Evolutionary conservation across 129 eudicot genomes (phyloP), one percentile per base, ranked within the genome.

Genomic region (Flaveria bidentis): DNA sequence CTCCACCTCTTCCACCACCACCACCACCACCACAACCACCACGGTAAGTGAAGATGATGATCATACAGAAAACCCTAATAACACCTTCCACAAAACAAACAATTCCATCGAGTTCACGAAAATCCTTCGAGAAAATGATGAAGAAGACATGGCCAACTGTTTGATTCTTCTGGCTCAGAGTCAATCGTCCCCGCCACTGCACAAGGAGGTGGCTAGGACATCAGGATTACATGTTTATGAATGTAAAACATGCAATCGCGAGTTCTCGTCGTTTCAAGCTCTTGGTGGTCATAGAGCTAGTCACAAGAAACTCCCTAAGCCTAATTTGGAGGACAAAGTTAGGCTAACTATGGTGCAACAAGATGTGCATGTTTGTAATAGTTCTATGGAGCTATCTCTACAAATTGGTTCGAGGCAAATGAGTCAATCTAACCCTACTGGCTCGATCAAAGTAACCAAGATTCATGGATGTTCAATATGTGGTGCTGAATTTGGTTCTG

Each of bases 221-320:
- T 52, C 83, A 9, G 76, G 55, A 33, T 47, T 57, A 30, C 75
- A 80, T 41, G 76, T 67, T 14, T 92, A 92, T 20, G 85, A 88
- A 74, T 92, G 98, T 85, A 92, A 92, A 61, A 92, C 98, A 13
- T 92, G 98, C 70, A 81, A 80, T 68, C 81, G 88, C 1, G 66
- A 83, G 67, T 92, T 92, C 79, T 76, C 87, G 23, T 92, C 98
- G 2, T 92, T 92, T 64, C 98, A 92, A 83, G 98, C 98, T 0
- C 89, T 92, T 13, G 98, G 98, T 9, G 98, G 98, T 33, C 98
- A 92, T 75, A 73, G 98, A 67, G 98, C 98, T 0, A 90, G 98
- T 74, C 98, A 92, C 73, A 92, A 86, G 87, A 90, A 86, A 66
- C 92, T 95, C 10, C 87, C 92, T 6, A 88, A 86, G 49, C 25